These are phyloP conservation scores for Candida ipomoeae DNA, from an alignment of 805 yeast genomes.

Conservation along the genomic window DNA sequence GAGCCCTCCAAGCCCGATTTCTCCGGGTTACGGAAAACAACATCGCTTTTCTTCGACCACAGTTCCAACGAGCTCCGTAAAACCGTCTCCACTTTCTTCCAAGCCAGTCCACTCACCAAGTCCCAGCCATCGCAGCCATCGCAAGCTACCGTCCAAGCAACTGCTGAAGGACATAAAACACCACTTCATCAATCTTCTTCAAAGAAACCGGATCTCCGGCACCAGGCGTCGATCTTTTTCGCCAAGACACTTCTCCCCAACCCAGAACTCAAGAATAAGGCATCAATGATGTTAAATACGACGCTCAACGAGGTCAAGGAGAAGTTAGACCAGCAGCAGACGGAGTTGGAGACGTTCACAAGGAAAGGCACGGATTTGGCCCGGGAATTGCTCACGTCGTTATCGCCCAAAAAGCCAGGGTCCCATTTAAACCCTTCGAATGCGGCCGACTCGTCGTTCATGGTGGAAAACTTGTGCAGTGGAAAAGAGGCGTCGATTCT, in stretches of 20 bases:
- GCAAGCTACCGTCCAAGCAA: too few relatives aligned
- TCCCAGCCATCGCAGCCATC: too few relatives aligned
- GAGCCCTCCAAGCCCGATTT: background rate
- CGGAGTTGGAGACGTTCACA: slow-evolving; percentile 23
- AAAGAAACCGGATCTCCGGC: background rate
- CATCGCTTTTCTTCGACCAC: slow-evolving; percentile 11
- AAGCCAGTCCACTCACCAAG: background rate
- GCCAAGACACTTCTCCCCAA: slow-evolving; percentile 3
- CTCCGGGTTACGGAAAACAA: slow-evolving; percentile 2
- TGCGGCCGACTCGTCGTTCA: slow-evolving; percentile 25
- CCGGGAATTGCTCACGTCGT: slow-evolving; percentile 20
- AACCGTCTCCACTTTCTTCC: slow-evolving; percentile 1
- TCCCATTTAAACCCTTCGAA: background rate
- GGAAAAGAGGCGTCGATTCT: slow-evolving; percentile 10
- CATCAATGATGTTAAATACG: slow-evolving; percentile 20
- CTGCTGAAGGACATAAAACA: too few relatives aligned
- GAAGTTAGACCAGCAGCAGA: slow-evolving; percentile 19
- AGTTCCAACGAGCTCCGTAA: slow-evolving; percentile 3
- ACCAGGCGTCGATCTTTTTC: background rate
- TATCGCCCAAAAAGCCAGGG: slow-evolving; percentile 23
- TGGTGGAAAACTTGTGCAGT: slow-evolving; percentile 21
- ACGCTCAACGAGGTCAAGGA: slow-evolving; percentile 16
- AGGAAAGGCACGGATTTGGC: slow-evolving; percentile 26
- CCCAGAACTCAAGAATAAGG: slow-evolving; percentile 17
- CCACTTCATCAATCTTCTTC: too few relatives aligned